Evolutionary conservation across 1,284 basidiomycete species (phyloP).

Genomic region (Trametes versicolor): DNA sequence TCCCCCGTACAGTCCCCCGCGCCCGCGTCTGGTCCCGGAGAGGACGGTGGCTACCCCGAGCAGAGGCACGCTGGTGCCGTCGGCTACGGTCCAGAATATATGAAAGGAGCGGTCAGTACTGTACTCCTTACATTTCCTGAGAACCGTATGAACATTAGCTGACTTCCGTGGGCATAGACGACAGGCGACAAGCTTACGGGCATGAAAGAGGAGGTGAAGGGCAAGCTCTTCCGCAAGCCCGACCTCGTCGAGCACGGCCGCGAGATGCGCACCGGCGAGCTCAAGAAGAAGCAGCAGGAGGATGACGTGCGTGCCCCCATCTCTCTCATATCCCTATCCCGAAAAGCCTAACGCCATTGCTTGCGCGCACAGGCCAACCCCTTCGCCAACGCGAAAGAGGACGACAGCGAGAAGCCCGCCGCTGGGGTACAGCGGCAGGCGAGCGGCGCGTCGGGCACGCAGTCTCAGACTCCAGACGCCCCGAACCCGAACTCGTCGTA

Average conservation of each 20-base stretch:
- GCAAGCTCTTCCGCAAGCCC: conserved; percentile 58
- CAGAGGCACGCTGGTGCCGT: conserved; percentile 53
- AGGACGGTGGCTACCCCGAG: conserved; percentile 42
- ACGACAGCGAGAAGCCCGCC: conserved; percentile 6
- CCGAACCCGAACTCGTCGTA: conserved; percentile 18
- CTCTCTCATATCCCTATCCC: not conserved
- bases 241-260: conserved; percentile 57
- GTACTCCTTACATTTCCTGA: too few relatives aligned
- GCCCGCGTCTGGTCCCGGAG: not conserved
- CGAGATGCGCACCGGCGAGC: conserved; percentile 57
- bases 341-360: not conserved
- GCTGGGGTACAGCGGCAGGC: conserved; percentile 10
- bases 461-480: conserved; percentile 15
- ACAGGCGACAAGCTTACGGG: conserved; percentile 58
- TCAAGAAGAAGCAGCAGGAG: conserved; percentile 55
- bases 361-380: conserved; percentile 16
- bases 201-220: conserved; percentile 60
- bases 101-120: conserved; percentile 44
- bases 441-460: conserved; percentile 19
- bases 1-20: conserved; percentile 19
- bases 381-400: conserved; percentile 7
- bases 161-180: conserved; percentile 43
- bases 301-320: conserved; percentile 37
- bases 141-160: not conserved
- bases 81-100: conserved; percentile 52